These are phyloP conservation scores for Penicillium capsulatum DNA, from an alignment of 2,329 filamentous ascomycete species.

Conservation along the genomic window DNA sequence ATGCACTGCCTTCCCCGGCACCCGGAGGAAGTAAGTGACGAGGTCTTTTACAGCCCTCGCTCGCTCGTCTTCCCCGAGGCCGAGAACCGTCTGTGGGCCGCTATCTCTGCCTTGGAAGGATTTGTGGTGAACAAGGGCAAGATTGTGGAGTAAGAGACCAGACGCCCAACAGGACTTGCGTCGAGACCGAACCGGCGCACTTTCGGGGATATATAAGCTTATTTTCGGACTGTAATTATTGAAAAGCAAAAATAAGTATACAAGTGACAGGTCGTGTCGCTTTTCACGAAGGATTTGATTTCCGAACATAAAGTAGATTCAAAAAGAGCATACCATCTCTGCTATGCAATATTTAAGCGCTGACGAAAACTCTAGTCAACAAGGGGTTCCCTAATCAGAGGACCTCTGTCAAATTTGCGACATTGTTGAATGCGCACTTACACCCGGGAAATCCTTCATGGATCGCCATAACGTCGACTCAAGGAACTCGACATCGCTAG, in stretches of 20 bases:
- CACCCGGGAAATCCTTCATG: too few relatives aligned
- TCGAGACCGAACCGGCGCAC: too few relatives aligned
- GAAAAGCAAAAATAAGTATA: neutral
- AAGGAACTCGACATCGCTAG: too few relatives aligned
- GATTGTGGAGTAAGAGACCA: conserved; percentile 46
- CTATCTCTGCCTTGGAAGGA: conserved; percentile 76
- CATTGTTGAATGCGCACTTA: too few relatives aligned
- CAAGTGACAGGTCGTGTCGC: too few relatives aligned
- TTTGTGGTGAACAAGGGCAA: conserved; percentile 95
- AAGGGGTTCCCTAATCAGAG: too few relatives aligned
- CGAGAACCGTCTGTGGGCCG: conserved; percentile 90
- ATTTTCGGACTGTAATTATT: conserved; percentile 11
- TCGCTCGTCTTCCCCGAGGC: conserved; percentile 91
- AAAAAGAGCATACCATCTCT: too few relatives aligned
- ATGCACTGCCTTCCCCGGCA: conserved; percentile 97
- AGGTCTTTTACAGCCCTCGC: conserved; percentile 83
- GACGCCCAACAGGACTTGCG: neutral
- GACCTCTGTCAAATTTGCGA: too few relatives aligned
- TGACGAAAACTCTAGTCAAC: too few relatives aligned
- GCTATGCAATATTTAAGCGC: too few relatives aligned
- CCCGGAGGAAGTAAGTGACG: conserved; percentile 85
- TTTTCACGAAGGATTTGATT: too few relatives aligned
- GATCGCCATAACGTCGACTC: too few relatives aligned
- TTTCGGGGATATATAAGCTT: conserved; percentile 5
- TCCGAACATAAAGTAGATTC: neutral